Evolutionary conservation across 1,139 yeast genomes (phyloP).

Genomic region (Pichia sp.): DNA sequence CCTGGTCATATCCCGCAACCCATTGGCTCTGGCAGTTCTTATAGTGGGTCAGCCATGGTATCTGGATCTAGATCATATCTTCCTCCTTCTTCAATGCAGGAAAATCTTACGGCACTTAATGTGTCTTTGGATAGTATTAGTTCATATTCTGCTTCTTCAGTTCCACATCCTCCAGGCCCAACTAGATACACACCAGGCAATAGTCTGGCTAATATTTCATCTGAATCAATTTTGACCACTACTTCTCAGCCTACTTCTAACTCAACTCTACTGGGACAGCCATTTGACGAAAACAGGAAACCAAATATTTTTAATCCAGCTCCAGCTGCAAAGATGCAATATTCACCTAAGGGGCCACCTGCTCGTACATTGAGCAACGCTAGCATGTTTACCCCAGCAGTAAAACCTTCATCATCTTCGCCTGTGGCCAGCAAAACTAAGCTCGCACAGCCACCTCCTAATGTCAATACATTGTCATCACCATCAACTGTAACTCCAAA

Average conservation of each 20-base stretch:
- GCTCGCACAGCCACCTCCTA: background rate
- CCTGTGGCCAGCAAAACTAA: background rate
- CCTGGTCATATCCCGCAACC: background rate
- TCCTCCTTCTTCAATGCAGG: slow-evolving; percentile 3
- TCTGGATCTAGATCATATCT: background rate
- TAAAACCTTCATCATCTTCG: background rate
- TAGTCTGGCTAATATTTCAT: slow-evolving; percentile 3
- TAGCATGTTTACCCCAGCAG: background rate
- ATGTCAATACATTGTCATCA: background rate
- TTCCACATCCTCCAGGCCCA: background rate
- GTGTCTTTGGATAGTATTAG: slow-evolving; percentile 1
- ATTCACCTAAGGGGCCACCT: background rate
- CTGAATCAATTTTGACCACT: slow-evolving; percentile 21
- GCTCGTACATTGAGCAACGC: background rate
- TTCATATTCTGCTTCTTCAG: background rate
- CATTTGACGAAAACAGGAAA: background rate
- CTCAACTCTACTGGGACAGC: background rate
- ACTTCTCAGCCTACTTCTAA: slow-evolving; percentile 8
- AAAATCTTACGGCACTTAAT: background rate
- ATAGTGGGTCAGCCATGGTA: background rate
- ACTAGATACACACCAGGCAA: slow-evolving; percentile 5
- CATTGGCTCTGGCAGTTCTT: background rate
- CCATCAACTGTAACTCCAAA: too few species aligned
- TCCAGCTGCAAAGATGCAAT: background rate
- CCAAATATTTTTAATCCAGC: background rate